These are phyloP conservation scores for Penicillium paneum DNA, from an alignment of 2,329 filamentous ascomycete species.

Conservation along the genomic window DNA sequence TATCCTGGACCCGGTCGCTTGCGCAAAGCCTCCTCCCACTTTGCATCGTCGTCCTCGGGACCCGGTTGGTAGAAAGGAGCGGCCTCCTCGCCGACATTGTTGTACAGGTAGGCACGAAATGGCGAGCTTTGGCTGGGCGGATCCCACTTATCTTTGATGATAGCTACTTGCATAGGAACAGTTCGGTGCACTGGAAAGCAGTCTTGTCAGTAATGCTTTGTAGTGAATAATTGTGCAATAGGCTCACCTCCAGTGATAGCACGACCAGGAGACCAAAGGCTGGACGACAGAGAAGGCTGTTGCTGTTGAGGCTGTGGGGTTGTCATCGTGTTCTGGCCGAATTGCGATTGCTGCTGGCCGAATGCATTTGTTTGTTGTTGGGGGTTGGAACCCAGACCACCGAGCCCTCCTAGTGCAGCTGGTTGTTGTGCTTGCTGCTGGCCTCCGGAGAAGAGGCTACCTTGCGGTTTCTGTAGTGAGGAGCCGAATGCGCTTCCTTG, in stretches of 20 bases:
- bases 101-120: conserved; percentile 63
- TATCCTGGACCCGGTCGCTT: conserved; percentile 57
- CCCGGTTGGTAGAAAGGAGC: conserved; percentile 61
- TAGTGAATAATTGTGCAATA: conserved; percentile 10
- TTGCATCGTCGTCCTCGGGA: conserved; percentile 56
- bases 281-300: conserved; percentile 32
- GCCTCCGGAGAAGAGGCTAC: conserved; percentile 28
- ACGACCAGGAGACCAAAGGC: conserved; percentile 45
- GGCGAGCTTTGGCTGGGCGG: conserved; percentile 50
- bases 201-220: conserved; percentile 12
- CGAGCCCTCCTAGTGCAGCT: conserved; percentile 39
- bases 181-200: conserved; percentile 53
- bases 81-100: conserved; percentile 56
- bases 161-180: conserved; percentile 58
- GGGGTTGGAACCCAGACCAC: conserved; percentile 31
- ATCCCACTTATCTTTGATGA: conserved; percentile 63
- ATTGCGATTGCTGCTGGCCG: conserved; percentile 39
- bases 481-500: conserved; percentile 26
- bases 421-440: conserved; percentile 18
- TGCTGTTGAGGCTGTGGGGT: conserved; percentile 28
- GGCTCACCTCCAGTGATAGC: conserved; percentile 42
- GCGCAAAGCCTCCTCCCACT: conserved; percentile 63
- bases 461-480: conserved; percentile 25
- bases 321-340: conserved; percentile 41
- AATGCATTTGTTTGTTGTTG: conserved; percentile 26